These are phyloP conservation scores for Phialocephala sp. DNA, from an alignment of 2,329 filamentous ascomycete genomes.

Conservation along the genomic window DNA sequence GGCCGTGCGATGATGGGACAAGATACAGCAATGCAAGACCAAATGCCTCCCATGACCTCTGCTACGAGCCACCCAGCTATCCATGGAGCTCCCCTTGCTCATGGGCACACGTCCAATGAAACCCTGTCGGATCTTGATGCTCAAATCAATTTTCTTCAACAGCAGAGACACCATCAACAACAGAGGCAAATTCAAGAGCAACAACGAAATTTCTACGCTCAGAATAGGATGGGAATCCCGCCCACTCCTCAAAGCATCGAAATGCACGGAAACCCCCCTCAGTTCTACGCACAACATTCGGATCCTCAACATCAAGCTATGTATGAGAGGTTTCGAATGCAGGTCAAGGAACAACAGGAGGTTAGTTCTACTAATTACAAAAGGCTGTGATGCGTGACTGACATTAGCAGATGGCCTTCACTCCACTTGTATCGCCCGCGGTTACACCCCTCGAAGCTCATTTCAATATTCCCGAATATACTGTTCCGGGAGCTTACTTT, in stretches of 20 bases:
- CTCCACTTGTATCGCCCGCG: conserved; percentile 81
- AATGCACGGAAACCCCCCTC: conserved; percentile 63
- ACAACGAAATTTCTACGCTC: conserved; percentile 56
- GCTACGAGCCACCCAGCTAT: conserved; percentile 51
- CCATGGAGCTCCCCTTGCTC: conserved; percentile 44
- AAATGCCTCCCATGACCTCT: conserved; percentile 56
- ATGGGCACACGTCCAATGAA: conserved; percentile 55
- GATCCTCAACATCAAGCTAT: conserved; percentile 62
- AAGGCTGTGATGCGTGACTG: conserved; percentile 14
- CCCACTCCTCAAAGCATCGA: conserved; percentile 84
- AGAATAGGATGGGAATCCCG: conserved; percentile 66
- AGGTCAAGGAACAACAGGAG: conserved; percentile 71
- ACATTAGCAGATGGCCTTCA: conserved; percentile 70
- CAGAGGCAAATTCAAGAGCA: conserved; percentile 52
- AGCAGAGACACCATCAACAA: conserved; percentile 66
- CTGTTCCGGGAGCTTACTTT: conserved; percentile 75
- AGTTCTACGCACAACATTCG: conserved; percentile 62
- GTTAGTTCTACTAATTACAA: background rate
- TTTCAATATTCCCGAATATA: conserved; percentile 59
- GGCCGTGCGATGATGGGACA: conserved; percentile 31
- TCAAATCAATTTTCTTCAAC: conserved; percentile 69
- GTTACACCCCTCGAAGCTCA: conserved; percentile 79
- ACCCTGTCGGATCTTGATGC: conserved; percentile 66
- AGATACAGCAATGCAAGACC: conserved; percentile 50
- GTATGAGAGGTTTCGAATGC: conserved; percentile 65